Conservation (phyloP, 768 basidiomycete genomes). For the Tricholoma flavovirens region DNA sequence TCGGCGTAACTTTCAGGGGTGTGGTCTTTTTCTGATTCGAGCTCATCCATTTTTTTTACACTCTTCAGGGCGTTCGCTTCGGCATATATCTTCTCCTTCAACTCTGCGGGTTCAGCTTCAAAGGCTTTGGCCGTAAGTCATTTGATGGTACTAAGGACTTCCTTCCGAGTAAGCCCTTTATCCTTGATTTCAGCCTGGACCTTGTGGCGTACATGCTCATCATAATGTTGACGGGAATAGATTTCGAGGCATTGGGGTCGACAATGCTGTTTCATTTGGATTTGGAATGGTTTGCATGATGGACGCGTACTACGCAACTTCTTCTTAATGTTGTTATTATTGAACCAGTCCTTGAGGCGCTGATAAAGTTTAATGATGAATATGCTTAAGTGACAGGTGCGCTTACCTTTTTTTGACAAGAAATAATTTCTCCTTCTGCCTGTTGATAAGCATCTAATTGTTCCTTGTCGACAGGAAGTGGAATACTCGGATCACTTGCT, state of each 20-base stretch:
- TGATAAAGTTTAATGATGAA: background rate
- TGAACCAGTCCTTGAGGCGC: constrained; percentile 1
- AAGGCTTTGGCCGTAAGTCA: background rate
- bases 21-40: background rate
- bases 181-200: background rate
- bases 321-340: background rate
- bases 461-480: background rate
- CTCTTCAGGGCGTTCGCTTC: background rate
- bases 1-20: background rate
- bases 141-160: background rate
- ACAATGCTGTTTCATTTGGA: background rate
- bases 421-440: background rate
- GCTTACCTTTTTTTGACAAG: background rate
- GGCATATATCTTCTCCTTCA: background rate
- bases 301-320: background rate
- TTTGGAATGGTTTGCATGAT: background rate
- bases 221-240: background rate
- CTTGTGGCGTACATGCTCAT: background rate
- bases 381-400: background rate
- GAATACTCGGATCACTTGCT: background rate
- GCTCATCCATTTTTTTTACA: background rate
- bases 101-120: background rate
- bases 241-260: background rate
- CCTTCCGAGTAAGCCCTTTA: background rate
- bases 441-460: background rate